phyloP scores from a whole-genome alignment of 2,329 filamentous ascomycete species.

The Pseudocercospora macadamiae region DNA sequence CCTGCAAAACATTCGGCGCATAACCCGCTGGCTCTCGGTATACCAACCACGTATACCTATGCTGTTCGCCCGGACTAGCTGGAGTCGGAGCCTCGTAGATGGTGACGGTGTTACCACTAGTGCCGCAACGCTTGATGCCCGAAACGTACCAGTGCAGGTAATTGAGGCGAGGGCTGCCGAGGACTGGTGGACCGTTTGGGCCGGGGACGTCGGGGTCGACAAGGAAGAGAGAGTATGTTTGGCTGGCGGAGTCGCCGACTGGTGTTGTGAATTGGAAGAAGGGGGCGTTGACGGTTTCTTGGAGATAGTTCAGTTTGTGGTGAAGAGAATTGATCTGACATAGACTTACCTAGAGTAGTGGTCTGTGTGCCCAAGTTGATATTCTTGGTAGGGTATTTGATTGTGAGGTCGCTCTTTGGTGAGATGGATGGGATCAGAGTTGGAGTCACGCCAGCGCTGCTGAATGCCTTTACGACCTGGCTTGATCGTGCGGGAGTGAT shows the following conservation, averaged over 20 bases:
- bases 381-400: constrained; percentile 4
- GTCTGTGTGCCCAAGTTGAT: constrained; percentile 17
- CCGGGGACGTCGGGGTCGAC: constrained; percentile 21
- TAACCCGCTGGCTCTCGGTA: constrained; percentile 18
- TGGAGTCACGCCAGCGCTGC: constrained; percentile 14
- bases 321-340: neutral
- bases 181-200: constrained; percentile 14
- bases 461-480: constrained; percentile 13
- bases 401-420: constrained; percentile 6
- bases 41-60: constrained; percentile 16
- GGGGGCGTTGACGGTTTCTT: constrained; percentile 14
- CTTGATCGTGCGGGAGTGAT: constrained; percentile 7
- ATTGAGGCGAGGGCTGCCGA: constrained; percentile 16
- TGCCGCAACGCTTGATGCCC: constrained; percentile 7
- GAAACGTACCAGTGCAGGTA: constrained; percentile 21
- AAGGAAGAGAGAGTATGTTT: constrained; percentile 20
- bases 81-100: constrained; percentile 17
- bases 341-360: constrained; percentile 8
- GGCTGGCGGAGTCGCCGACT: neutral
- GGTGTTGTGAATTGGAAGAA: constrained; percentile 12
- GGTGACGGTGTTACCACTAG: constrained; percentile 4
- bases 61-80: constrained; percentile 11
- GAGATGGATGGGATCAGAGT: constrained; percentile 19
- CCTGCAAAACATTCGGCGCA: constrained; percentile 7
- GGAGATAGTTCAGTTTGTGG: no score